phyloP scores from a whole-genome alignment of 768 basidiomycete genomes.

The Candolleomyces aberdarensis region DNA sequence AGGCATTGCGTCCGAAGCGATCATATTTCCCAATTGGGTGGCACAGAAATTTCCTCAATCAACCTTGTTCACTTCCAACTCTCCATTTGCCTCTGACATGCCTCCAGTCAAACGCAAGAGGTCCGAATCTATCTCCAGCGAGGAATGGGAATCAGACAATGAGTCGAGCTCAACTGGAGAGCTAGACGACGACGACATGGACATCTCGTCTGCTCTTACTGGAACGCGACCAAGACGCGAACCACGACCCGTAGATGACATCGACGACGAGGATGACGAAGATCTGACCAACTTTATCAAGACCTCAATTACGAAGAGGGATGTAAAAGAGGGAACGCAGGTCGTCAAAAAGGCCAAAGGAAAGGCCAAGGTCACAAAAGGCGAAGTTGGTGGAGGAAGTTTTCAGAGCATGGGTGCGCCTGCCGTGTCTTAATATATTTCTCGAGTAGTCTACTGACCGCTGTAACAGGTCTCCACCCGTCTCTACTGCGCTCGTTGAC shows the following conservation, averaged over 20 bases:
- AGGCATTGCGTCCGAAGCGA: too few relatives aligned
- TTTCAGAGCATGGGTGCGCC: slow-evolving; percentile 92
- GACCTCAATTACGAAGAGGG: slow-evolving; percentile 65
- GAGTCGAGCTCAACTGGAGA: not conserved
- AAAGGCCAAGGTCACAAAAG: slow-evolving; percentile 65
- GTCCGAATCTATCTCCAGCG: slow-evolving; percentile 5
- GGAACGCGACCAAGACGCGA: slow-evolving; percentile 37
- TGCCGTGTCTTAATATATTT: not conserved
- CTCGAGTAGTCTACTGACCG: not conserved
- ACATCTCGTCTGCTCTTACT: slow-evolving; percentile 52
- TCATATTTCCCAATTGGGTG: not conserved
- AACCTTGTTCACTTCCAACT: not conserved
- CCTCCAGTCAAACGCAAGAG: slow-evolving; percentile 13
- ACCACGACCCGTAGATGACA: slow-evolving; percentile 17
- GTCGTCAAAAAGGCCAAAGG: slow-evolving; percentile 76
- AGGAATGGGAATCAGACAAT: slow-evolving; percentile 2
- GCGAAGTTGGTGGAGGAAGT: slow-evolving; percentile 87
- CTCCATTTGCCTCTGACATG: not conserved
- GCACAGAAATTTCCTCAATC: slow-evolving; percentile 1
- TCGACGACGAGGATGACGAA: slow-evolving; percentile 52
- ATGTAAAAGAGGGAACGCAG: slow-evolving; percentile 73
- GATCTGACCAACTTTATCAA: slow-evolving; percentile 65
- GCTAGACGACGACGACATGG: slow-evolving; percentile 26
- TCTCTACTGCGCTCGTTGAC: slow-evolving; percentile 80
- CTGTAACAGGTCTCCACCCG: slow-evolving; percentile 70